Evolutionary conservation across 805 yeast genomes (phyloP).

Genomic region (Saccharomycopsis amapae): DNA sequence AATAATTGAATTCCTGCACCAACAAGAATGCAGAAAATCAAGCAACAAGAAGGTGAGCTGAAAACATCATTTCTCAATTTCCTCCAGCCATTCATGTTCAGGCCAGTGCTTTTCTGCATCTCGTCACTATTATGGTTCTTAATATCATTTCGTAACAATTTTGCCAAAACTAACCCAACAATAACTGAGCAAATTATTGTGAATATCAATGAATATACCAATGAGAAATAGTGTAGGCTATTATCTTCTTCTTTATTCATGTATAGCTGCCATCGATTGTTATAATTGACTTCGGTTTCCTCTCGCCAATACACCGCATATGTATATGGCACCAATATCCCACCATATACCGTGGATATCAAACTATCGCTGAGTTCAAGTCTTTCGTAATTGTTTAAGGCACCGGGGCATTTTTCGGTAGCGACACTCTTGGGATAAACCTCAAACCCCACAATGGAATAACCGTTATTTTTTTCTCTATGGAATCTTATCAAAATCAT

Average conservation of each 20-base stretch:
- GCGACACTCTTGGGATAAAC: slow-evolving; percentile 78
- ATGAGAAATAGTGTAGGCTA: slow-evolving; percentile 70
- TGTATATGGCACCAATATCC: slow-evolving; percentile 56
- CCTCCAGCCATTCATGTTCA: slow-evolving; percentile 43
- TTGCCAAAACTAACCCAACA: slow-evolving; percentile 53
- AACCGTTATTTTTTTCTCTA: slow-evolving; percentile 29
- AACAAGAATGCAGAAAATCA: slow-evolving; percentile 47
- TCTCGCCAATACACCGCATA: slow-evolving; percentile 88
- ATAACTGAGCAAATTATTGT: slow-evolving; percentile 53
- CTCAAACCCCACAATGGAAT: slow-evolving; percentile 81
- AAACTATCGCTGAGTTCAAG: slow-evolving; percentile 41
- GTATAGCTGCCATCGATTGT: slow-evolving; percentile 68
- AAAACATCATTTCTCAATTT: slow-evolving; percentile 47
- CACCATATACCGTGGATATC: slow-evolving; percentile 17
- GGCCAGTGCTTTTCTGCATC: slow-evolving; percentile 25
- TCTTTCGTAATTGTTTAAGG: slow-evolving; percentile 47
- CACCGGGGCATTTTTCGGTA: slow-evolving; percentile 67
- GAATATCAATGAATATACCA: slow-evolving; percentile 63
- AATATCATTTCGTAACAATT: slow-evolving; percentile 38
- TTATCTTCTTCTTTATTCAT: slow-evolving; percentile 46
- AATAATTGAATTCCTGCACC: slow-evolving; percentile 73
- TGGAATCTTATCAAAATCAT: slow-evolving; percentile 76
- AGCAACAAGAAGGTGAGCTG: slow-evolving; percentile 41
- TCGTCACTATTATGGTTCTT: slow-evolving; percentile 20
- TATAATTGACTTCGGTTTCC: slow-evolving; percentile 57